Evolutionary conservation across 805 yeast genomes (phyloP), one percentile per base, ranked within the genome.

Genomic region (Saccharomycopsis capsularis): DNA sequence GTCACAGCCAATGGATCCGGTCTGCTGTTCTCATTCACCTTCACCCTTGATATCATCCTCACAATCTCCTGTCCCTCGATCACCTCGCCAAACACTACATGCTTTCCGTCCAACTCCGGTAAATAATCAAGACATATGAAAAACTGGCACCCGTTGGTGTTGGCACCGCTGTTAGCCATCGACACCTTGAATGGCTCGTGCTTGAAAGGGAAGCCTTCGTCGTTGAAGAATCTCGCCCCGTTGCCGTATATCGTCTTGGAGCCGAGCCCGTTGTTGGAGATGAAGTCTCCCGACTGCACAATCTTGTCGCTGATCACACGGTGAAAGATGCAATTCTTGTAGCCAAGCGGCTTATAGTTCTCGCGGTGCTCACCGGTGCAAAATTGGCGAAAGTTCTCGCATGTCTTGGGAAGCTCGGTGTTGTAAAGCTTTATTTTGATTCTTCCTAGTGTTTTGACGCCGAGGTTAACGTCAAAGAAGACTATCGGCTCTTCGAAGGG

Each of bases 361-460:
- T 66, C 64, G 21, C 64, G 55, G 55, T 64, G 63, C 51, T 74
- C 79, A 4, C 78, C 78, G 0, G 78, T 74, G 57, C 79, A 75
- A 48, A 73, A 68, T 55, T 74, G 78, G 25, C 80, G 62, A 57
- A 75, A 74, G 57, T 75, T 75, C 53, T 75, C 80, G 18, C 68
- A 53, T 0, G 81, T 75, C 48, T 57, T 60, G 1, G 79, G 79
- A 11, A 73, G 57, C 18, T 61, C 57, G 5, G 66, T 66, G 4
- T 67, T 61, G 55, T 60, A 72, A 11, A 75, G 62, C 56, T 68
- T 65, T 39, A 75, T 66, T 56, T 74, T 74, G 50, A 75, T 61
- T 27, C 79, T 55, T 1, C 79, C 78, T 30, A 68, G 47, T 1
- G 54, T 54, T 41, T 61, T 60, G 2, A 62, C 66, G 52, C 47